Base-by-base conservation (phyloP, 352 stramenopile genomes). In the Vaucheria bursata region DNA sequence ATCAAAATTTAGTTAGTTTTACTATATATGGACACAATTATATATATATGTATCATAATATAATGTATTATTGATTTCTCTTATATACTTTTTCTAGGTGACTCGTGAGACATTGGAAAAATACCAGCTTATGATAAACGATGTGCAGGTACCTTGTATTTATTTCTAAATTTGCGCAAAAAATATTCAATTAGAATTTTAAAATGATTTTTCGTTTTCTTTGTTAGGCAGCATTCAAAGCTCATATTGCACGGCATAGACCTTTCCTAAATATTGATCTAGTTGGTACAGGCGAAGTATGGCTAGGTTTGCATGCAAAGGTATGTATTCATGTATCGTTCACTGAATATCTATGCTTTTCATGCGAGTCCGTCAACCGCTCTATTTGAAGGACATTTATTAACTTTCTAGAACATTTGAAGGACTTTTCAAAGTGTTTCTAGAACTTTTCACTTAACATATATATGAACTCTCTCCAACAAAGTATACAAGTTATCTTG, bases 231-330 rank as follows among this genome's bases (percentile, higher is more conserved):
- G 69, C 69, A 36, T 80, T 80, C 50, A 80, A 80, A 71, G 18
- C n/a, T 7, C 75, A 80, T 38, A 69, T 80, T 1, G 32, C 38
- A n/a, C 29, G 75, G 35, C 68, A 80, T 32, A 50, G 75, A 0
- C 75, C 75, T 25, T 52, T 49, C 1, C 36, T 80, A n/a, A 71
- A 80, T 33, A 32, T 80, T 0, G 75, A 80, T 12, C 18, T 37
- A 8, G 75, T 80, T 5, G 75, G 75, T 5, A 80, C 75, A n/a
- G 75, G 75, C 36, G 67, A 80, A 33, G 69, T 80, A 18, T 80
- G 75, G 75, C 75, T 80, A 0, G 75, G 75, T 7, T 35, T 71
- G 8, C 7, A 72, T 1, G 75, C 75, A 0, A 32, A 71, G 34
- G 68, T 71, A 34, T 31, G 45, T 69, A 45, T 31, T 3, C 67